A percentile compares a stretch with the other conserved stretches of the same genome.
Conservation (phyloP, 2,329 filamentous ascomycete species). For the Botryosphaeria dothidea region DNA sequence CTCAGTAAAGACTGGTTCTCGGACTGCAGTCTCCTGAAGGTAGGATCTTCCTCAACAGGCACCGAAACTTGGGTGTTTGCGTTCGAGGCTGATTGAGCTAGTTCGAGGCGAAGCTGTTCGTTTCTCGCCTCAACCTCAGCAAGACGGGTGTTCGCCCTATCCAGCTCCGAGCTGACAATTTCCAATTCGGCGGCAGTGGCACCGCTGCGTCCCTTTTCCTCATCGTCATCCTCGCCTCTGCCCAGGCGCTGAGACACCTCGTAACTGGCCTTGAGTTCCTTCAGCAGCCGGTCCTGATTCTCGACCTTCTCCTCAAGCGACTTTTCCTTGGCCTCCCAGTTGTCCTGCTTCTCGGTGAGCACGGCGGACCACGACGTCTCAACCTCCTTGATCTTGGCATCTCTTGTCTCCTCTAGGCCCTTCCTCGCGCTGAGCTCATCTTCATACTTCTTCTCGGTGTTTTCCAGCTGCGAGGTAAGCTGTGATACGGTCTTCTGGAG, state of each 20-base stretch:
- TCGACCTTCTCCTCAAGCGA: conserved; percentile 90
- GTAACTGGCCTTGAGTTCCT: conserved; percentile 94
- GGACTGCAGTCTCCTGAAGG: conserved; percentile 81
- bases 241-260: conserved; percentile 92
- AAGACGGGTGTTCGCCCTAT: conserved; percentile 81
- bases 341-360: conserved; percentile 88
- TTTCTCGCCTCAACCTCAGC: conserved; percentile 93
- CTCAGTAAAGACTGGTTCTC: conserved; percentile 92
- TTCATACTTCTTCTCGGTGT: conserved; percentile 78
- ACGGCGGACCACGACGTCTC: conserved; percentile 89
- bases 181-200: conserved; percentile 89
- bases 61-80: conserved; percentile 61
- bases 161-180: conserved; percentile 87
- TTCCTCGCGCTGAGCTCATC: conserved; percentile 72
- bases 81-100: conserved; percentile 84
- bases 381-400: conserved; percentile 82
- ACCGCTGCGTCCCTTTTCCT: conserved; percentile 57
- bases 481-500: conserved; percentile 76
- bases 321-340: conserved; percentile 94
- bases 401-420: conserved; percentile 74
- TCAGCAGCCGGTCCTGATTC: conserved; percentile 87
- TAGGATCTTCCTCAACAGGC: conserved; percentile 82
- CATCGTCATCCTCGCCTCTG: conserved; percentile 65
- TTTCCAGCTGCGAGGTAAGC: conserved; percentile 79
- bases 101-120: conserved; percentile 85